Evolutionary conservation across 2,329 filamentous ascomycete species (phyloP).

Genomic region (Aureobasidium subglaciale): DNA sequence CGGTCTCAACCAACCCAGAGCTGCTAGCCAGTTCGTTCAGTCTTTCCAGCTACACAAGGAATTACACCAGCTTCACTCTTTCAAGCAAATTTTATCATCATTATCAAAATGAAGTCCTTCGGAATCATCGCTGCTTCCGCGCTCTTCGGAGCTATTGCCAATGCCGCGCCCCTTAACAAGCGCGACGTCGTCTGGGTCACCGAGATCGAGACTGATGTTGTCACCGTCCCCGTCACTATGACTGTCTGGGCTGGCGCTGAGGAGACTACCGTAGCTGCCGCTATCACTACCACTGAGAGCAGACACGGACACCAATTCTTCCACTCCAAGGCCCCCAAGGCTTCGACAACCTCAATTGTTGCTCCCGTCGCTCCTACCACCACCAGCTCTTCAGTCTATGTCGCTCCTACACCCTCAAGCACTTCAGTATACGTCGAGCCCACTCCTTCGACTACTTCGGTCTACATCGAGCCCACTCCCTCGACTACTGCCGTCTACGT

Average conservation of each 20-base stretch:
- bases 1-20: constrained; percentile 9
- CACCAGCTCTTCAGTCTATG: constrained; percentile 19
- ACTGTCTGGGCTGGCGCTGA: constrained; percentile 37
- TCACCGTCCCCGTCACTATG: constrained; percentile 43
- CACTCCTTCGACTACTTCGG: constrained; percentile 16
- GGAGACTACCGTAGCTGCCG: constrained; percentile 18
- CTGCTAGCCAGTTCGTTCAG: constrained; percentile 16
- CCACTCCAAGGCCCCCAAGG: constrained; percentile 11
- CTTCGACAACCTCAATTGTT: constrained; percentile 17
- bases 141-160: constrained; percentile 23
- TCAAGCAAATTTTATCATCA: constrained; percentile 3
- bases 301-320: constrained; percentile 18
- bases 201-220: constrained; percentile 40
- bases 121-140: constrained; percentile 22
- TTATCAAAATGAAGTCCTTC: constrained; percentile 30
- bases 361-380: neutral
- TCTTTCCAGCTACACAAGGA: constrained; percentile 7
- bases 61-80: neutral
- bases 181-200: constrained; percentile 45
- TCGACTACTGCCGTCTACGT: constrained; percentile 15
- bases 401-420: constrained; percentile 19
- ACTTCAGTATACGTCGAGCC: constrained; percentile 23
- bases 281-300: constrained; percentile 23
- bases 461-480: constrained; percentile 21
- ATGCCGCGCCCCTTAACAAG: constrained; percentile 32